Conservation (phyloP, 495 filamentous ascomycete species). For the Annulohypoxylon bovei region DNA sequence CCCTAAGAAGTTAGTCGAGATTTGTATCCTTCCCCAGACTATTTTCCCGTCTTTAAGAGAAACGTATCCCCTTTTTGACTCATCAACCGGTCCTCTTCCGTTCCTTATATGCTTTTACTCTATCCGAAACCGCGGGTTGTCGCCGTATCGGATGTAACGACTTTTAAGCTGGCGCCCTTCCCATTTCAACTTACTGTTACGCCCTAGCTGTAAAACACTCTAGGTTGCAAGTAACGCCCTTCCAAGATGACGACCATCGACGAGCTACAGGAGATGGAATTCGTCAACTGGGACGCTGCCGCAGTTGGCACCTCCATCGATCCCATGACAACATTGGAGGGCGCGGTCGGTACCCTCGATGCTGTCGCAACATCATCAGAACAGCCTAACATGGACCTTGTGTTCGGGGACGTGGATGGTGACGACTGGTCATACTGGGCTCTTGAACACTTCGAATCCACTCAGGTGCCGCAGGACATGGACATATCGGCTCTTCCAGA, state of each 20-base stretch:
- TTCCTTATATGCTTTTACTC: slow-evolving; percentile 19
- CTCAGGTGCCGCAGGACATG: slow-evolving; percentile 38
- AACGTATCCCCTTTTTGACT: slow-evolving; percentile 27
- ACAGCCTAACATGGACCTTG: slow-evolving; percentile 53
- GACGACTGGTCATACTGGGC: slow-evolving; percentile 63
- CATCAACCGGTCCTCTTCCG: slow-evolving; percentile 6
- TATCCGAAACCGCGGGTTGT: slow-evolving; percentile 9
- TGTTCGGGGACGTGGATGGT: slow-evolving; percentile 55
- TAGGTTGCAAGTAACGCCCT: slow-evolving; percentile 32
- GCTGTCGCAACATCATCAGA: slow-evolving; percentile 30
- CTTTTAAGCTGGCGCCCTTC: slow-evolving; percentile 26
- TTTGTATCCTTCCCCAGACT: slow-evolving; percentile 27
- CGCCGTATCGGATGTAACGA: slow-evolving; percentile 9
- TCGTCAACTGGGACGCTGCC: slow-evolving; percentile 59
- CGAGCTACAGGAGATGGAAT: slow-evolving; percentile 53
- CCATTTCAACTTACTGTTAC: slow-evolving; percentile 17
- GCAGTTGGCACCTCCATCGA: slow-evolving; percentile 34
- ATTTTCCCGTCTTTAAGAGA: slow-evolving; percentile 21
- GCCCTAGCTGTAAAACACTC: slow-evolving; percentile 15
- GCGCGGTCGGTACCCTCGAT: slow-evolving; percentile 28
- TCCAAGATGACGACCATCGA: slow-evolving; percentile 46
- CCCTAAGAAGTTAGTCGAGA: slow-evolving; percentile 28
- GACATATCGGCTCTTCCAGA: slow-evolving; percentile 25
- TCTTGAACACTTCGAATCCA: slow-evolving; percentile 55
- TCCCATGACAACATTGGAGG: slow-evolving; percentile 37